A percentile compares a stretch with the other conserved stretches of the same genome.
Evolutionary conservation across 208 protist species (phyloP).

Genomic region (Acanthamoeba sp.): DNA sequence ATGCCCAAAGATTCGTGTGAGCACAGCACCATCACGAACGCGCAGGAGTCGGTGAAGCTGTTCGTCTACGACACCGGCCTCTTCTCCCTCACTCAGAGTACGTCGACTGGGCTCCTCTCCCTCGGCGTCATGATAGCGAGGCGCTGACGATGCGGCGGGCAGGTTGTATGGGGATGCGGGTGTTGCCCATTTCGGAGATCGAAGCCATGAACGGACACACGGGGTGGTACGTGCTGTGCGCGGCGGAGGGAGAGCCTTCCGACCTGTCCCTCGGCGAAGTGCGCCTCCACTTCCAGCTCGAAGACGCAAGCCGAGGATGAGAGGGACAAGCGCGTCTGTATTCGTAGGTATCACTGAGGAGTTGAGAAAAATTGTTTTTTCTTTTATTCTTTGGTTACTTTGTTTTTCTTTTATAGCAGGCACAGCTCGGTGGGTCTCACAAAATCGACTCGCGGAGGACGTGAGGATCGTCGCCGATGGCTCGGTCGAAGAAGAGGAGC

Average conservation of each 20-base stretch:
- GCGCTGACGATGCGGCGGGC: not conserved
- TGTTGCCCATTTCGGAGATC: conserved; percentile 48
- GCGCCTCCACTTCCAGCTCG: not conserved
- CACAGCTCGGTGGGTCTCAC: too few species aligned
- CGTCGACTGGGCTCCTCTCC: not conserved
- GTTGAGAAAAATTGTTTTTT: not conserved
- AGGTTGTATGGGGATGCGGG: conserved; percentile 23
- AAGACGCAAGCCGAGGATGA: not conserved
- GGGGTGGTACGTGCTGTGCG: conserved; percentile 56
- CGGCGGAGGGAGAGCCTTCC: conserved; percentile 61
- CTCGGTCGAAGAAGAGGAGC: not conserved
- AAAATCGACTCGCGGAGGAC: not conserved
- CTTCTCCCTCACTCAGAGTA: conserved; percentile 22
- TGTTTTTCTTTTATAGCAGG: too few species aligned
- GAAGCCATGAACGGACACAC: conserved; percentile 37
- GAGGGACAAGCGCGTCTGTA: too few species aligned
- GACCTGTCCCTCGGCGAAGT: conserved; percentile 51
- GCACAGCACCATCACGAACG: conserved; percentile 24
- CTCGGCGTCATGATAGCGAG: not conserved
- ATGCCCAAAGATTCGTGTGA: not conserved
- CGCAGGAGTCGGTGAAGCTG: conserved; percentile 32
- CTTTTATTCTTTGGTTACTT: not conserved
- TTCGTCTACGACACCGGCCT: conserved; percentile 24
- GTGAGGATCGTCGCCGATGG: not conserved
- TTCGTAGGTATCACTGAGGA: too few species aligned